Conservation (phyloP, 2,329 filamentous ascomycete species). For the Penicillium sp. region DNA sequence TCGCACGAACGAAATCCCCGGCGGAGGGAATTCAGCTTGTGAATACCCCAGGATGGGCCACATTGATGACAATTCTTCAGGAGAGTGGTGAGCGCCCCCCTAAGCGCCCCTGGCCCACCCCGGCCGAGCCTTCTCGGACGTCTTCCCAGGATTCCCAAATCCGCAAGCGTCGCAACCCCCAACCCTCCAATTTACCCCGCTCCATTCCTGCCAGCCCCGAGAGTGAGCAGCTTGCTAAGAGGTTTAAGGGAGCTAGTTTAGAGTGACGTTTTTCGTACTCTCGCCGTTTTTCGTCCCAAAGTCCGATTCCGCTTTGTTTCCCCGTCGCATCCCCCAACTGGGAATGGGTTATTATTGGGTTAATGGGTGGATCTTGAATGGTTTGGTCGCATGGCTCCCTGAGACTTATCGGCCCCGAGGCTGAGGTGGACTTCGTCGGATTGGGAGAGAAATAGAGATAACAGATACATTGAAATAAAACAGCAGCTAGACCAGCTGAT, state of each 20-base stretch:
- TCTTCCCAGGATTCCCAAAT: conserved; percentile 30
- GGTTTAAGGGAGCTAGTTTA: conserved; percentile 64
- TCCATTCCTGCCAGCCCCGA: conserved; percentile 47
- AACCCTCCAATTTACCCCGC: conserved; percentile 28
- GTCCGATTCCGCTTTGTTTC: conserved; percentile 1
- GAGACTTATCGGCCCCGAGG: background rate
- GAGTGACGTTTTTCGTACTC: conserved; percentile 33
- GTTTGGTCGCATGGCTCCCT: background rate
- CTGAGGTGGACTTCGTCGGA: background rate
- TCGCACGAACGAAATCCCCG: conserved; percentile 78
- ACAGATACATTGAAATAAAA: background rate
- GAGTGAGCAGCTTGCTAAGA: conserved; percentile 64
- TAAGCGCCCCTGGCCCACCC: conserved; percentile 61
- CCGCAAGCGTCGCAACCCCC: conserved; percentile 30
- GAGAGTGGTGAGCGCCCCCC: conserved; percentile 95
- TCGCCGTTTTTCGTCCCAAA: conserved; percentile 7
- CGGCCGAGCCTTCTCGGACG: conserved; percentile 39
- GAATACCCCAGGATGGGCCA: conserved; percentile 90
- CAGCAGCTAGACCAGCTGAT: background rate
- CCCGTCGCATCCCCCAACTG: background rate
- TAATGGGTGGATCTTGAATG: background rate
- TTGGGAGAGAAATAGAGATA: background rate
- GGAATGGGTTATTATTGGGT: background rate
- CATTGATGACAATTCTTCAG: conserved; percentile 87
- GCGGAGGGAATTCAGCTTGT: conserved; percentile 80